Conservation (phyloP, 1,284 basidiomycete species). For the Trichosporon sp. region DNA sequence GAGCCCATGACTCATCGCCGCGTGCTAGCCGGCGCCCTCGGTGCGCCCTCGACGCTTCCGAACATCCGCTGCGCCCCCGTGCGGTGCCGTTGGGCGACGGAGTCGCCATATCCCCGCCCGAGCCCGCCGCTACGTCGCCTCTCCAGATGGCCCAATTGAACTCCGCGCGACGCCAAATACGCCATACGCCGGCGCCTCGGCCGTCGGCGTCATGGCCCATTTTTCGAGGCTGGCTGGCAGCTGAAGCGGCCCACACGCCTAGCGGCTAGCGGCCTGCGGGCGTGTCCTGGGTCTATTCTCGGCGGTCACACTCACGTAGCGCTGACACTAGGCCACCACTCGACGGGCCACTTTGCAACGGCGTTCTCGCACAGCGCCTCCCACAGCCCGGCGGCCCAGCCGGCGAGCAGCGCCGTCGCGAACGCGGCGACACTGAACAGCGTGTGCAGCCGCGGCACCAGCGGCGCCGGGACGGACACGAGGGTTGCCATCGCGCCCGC, state of each 20-base stretch:
- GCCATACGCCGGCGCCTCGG: too few species aligned
- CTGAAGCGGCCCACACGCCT: too few species aligned
- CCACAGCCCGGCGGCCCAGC: constrained; percentile 65
- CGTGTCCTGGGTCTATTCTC: too few species aligned
- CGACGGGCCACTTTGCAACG: constrained; percentile 69
- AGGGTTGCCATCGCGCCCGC: constrained; percentile 35
- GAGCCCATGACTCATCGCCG: background rate
- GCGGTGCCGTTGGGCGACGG: too few species aligned
- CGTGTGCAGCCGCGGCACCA: constrained; percentile 58
- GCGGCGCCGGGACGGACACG: constrained; percentile 35
- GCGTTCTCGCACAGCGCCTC: constrained; percentile 84
- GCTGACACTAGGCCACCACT: constrained; percentile 91
- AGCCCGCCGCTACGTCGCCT: too few species aligned
- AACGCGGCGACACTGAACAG: constrained; percentile 68
- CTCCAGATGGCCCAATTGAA: too few species aligned
- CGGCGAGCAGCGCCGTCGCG: constrained; percentile 62
- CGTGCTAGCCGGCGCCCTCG: background rate
- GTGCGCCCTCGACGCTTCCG: background rate
- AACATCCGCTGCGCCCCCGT: too few species aligned
- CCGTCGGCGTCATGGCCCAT: too few species aligned
- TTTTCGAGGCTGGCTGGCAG: too few species aligned
- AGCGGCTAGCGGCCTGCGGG: too few species aligned
- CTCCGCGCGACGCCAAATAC: too few species aligned
- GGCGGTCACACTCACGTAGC: constrained; percentile 75
- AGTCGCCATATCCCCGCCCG: too few species aligned